phyloP scores from a whole-genome alignment of 2,329 filamentous ascomycete genomes.

The Colletotrichum falcatum region DNA sequence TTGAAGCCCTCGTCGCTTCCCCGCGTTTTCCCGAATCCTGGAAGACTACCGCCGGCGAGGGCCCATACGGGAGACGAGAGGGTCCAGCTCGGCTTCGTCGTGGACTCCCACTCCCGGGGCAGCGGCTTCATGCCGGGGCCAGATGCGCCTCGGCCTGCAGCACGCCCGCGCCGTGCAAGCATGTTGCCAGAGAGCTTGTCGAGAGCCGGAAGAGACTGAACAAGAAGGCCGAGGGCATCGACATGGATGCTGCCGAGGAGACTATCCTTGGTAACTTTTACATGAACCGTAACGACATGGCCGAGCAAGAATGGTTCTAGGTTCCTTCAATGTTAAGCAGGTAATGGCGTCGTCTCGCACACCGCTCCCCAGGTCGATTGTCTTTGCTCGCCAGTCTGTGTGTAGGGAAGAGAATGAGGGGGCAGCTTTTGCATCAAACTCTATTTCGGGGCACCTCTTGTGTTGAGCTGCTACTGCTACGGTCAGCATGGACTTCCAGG shows the following conservation, averaged over 20 bases:
- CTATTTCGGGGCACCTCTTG: no score
- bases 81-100: constrained; percentile 57
- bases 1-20: constrained; percentile 51
- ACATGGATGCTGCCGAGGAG: constrained; percentile 20
- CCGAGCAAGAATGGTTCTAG: background rate
- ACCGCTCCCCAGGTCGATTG: no score
- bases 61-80: constrained; percentile 44
- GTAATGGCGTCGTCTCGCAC: no score
- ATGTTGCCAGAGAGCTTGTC: constrained; percentile 48
- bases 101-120: constrained; percentile 47
- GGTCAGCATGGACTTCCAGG: no score
- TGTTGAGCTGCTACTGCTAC: no score
- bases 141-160: constrained; percentile 46
- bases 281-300: constrained; percentile 17
- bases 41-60: constrained; percentile 44
- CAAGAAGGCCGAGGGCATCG: background rate
- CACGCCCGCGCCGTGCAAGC: constrained; percentile 8
- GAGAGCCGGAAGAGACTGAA: constrained; percentile 20
- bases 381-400: no score
- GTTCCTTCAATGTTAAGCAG: background rate
- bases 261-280: background rate
- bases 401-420: no score
- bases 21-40: constrained; percentile 52
- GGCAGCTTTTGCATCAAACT: no score
- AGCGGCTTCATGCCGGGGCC: constrained; percentile 21